A percentile compares a stretch with the other conserved stretches of the same genome.
These are phyloP conservation scores for Macadamia tetraphylla DNA, from an alignment of 164 flowering plant species.

Conservation along the genomic window DNA sequence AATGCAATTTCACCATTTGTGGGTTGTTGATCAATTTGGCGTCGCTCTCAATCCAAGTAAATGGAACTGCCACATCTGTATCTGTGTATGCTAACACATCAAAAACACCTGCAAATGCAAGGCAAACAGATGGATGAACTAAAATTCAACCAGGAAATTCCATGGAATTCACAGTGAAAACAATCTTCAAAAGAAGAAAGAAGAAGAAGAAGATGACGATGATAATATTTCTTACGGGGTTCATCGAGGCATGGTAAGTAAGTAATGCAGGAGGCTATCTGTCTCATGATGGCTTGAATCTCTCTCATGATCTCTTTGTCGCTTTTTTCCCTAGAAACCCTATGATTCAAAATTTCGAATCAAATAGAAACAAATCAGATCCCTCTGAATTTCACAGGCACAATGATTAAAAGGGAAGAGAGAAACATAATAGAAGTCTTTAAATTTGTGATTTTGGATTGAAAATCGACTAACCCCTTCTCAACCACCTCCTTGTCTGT, in stretches of 20 bases:
- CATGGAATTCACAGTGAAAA: not conserved
- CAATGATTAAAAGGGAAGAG: not conserved
- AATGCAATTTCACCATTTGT: constrained; percentile 94
- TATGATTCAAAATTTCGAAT: constrained; percentile 16
- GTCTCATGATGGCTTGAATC: constrained; percentile 95
- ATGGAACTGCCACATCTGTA: constrained; percentile 75
- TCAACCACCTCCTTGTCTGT: constrained; percentile 84
- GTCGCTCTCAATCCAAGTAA: constrained; percentile 96
- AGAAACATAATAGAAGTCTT: not conserved
- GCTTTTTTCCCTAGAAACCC: constrained; percentile 92
- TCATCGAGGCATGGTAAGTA: constrained; percentile 97
- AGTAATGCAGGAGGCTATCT: constrained; percentile 79
- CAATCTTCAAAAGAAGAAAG: not conserved
- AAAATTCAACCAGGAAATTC: not conserved
- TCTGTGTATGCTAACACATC: constrained; percentile 97
- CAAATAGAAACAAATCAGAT: not conserved
- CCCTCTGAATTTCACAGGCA: too few species aligned
- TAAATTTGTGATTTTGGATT: not conserved
- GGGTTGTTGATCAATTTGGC: constrained; percentile 89
- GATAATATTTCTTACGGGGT: constrained; percentile 46
- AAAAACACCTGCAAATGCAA: constrained; percentile 59
- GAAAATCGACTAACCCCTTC: constrained; percentile 47
- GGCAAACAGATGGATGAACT: not conserved
- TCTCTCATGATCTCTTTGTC: constrained; percentile 99
- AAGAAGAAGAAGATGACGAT: not conserved